phyloP scores from a whole-genome alignment of 495 filamentous ascomycete species.

The Penicillium nucicola region DNA sequence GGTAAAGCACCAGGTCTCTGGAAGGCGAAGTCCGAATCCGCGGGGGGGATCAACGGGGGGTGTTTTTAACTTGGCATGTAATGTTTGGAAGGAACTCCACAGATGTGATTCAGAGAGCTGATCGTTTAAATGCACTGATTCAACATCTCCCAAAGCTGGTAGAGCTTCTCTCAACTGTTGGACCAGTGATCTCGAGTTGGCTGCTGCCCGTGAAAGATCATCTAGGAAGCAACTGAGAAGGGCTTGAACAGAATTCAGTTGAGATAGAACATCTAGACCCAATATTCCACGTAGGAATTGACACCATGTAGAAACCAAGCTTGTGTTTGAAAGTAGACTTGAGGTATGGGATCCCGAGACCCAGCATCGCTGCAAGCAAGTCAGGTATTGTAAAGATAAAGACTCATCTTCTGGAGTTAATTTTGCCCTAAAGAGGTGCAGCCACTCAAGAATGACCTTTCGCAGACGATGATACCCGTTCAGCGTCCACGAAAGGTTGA shows the following conservation, averaged over 20 bases:
- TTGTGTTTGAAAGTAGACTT: slow-evolving; percentile 19
- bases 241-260: slow-evolving; percentile 22
- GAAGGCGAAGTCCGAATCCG: not conserved
- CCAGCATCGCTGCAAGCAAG: slow-evolving; percentile 15
- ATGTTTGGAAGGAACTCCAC: slow-evolving; percentile 19
- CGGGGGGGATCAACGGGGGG: not conserved
- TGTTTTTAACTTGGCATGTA: slow-evolving; percentile 6
- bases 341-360: slow-evolving; percentile 8
- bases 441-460: slow-evolving; percentile 26
- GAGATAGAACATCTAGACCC: slow-evolving; percentile 10
- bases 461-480: slow-evolving; percentile 39
- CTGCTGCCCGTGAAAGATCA: slow-evolving; percentile 8
- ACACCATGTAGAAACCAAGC: slow-evolving; percentile 24
- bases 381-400: slow-evolving; percentile 24
- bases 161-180: slow-evolving; percentile 19
- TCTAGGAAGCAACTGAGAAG: slow-evolving; percentile 28
- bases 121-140: slow-evolving; percentile 7
- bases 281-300: slow-evolving; percentile 32
- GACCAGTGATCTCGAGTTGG: slow-evolving; percentile 7
- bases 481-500: slow-evolving; percentile 26
- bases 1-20: slow-evolving; percentile 7
- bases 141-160: slow-evolving; percentile 23
- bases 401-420: slow-evolving; percentile 14
- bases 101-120: slow-evolving; percentile 22
- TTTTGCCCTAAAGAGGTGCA: slow-evolving; percentile 15